Base-by-base conservation (phyloP, 257 asterid species). In the Plantago elongata region DNA sequence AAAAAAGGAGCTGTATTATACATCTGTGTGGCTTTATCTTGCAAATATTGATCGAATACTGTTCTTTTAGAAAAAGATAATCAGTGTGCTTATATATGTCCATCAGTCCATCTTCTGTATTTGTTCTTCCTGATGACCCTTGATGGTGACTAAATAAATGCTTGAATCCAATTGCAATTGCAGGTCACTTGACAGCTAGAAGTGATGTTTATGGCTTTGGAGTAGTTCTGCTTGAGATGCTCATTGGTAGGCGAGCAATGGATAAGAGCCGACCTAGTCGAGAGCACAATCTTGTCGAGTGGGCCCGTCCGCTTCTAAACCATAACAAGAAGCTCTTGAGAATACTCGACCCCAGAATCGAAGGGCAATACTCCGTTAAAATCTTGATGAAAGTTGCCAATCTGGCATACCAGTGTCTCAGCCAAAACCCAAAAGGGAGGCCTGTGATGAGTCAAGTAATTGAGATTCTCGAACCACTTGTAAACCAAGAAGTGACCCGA, bases 121-220 rank as follows among this genome's bases (percentile, higher is more conserved):
- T 34, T 34, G 5, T 58, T 58, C 46, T 15, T 58, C 27, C 62
- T 18, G 13, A 42, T 10, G n/a, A 3, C n/a, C 44, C 13, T 15
- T 40, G 27, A 15, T n/a, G 5, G 12, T 30, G 27, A 22, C 27
- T 22, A 22, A 22, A 22, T 1, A 22, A 22, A 22, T 22, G 27
- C 27, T 22, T 22, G 27, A 22, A 22, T 22, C 40, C 5, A 34
- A 4, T 34, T 34, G 5, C 38, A 34, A 16, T 16, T 72, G 70
- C 83, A 89, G 97, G 99, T 52, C 94, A 88, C 75, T 68, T 92
- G 71, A 86, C 95, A 0, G 89, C 96, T 50, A 80, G 95, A 73
- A 83, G 97, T 65, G 97, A 92, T 54, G 93, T 89, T 13, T 89
- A 92, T 62, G 97, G 95, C 9, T 92, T 86, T 68, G 99, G 99